Conservation (phyloP, 148 eudicot genomes). For the Rhododendron griersonianum region DNA sequence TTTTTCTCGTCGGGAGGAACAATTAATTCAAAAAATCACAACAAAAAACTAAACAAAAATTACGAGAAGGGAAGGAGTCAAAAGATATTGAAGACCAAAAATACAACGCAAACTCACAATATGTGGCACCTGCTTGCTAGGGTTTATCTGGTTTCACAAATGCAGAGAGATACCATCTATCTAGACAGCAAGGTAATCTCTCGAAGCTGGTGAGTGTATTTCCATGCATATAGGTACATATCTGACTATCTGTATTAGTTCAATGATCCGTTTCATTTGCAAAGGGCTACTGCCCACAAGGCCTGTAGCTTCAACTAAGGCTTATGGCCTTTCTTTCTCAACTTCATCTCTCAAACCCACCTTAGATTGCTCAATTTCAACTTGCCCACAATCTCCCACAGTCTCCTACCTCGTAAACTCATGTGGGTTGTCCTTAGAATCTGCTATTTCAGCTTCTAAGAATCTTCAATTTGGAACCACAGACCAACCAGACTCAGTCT, state of each 20-base stretch:
- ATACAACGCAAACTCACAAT: no score
- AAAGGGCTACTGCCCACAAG: background rate
- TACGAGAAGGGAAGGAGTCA: no score
- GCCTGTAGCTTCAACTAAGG: background rate
- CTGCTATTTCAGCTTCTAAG: conserved; percentile 17
- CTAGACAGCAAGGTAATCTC: background rate
- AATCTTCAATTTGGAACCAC: conserved; percentile 7
- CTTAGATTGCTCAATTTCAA: background rate
- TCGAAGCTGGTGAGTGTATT: background rate
- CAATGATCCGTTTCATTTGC: conserved; percentile 8
- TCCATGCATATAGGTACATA: background rate
- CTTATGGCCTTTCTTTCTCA: background rate
- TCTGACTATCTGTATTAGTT: no score
- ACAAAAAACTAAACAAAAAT: no score
- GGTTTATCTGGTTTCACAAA: background rate
- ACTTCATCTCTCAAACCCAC: background rate
- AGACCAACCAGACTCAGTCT: conserved; percentile 9
- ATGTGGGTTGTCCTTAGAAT: conserved; percentile 18
- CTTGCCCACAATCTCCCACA: background rate
- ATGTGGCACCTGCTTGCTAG: background rate
- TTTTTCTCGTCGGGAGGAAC: no score
- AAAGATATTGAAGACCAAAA: no score
- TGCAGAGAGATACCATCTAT: background rate
- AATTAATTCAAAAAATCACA: no score
- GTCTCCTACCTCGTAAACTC: conserved; percentile 12